Evolutionary conservation across 768 basidiomycete species (phyloP).

Genomic region (Boletus rex-veris): DNA sequence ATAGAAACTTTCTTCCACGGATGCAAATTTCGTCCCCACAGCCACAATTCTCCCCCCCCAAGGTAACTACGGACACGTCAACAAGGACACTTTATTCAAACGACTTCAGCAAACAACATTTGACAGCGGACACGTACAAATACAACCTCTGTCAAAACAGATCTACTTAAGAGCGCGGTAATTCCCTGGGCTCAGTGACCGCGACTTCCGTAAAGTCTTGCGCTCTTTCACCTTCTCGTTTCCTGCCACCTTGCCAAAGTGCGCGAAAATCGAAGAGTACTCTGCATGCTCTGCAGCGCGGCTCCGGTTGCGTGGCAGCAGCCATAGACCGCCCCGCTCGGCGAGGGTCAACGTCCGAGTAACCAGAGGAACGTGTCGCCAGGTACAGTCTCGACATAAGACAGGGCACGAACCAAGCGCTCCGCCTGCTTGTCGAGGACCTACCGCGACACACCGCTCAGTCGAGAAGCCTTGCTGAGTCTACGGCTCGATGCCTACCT

Average conservation of each 20-base stretch:
- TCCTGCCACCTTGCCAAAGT: slow-evolving; percentile 13
- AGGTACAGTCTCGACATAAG: slow-evolving; percentile 13
- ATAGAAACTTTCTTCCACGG: too few relatives aligned
- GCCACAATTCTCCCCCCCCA: too few relatives aligned
- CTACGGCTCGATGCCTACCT: too few relatives aligned
- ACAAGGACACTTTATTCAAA: too few relatives aligned
- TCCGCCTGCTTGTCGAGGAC: neutral
- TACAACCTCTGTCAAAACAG: neutral
- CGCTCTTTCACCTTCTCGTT: slow-evolving; percentile 12
- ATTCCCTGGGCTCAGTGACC: neutral
- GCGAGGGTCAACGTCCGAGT: slow-evolving; percentile 16
- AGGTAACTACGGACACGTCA: too few relatives aligned
- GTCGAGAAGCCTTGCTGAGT: too few relatives aligned
- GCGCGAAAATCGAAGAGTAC: slow-evolving; percentile 9
- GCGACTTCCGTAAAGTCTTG: slow-evolving; percentile 4
- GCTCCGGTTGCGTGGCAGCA: neutral
- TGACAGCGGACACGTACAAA: too few relatives aligned
- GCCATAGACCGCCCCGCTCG: neutral
- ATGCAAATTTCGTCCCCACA: too few relatives aligned
- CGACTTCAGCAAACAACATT: too few relatives aligned
- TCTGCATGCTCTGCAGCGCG: slow-evolving; percentile 6
- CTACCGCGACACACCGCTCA: neutral
- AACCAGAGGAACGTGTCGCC: slow-evolving; percentile 3
- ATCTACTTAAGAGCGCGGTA: neutral
- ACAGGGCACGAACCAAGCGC: slow-evolving; percentile 1